Conservation (phyloP, 495 filamentous ascomycete genomes). For the Lasiosphaeria miniovina region DNA sequence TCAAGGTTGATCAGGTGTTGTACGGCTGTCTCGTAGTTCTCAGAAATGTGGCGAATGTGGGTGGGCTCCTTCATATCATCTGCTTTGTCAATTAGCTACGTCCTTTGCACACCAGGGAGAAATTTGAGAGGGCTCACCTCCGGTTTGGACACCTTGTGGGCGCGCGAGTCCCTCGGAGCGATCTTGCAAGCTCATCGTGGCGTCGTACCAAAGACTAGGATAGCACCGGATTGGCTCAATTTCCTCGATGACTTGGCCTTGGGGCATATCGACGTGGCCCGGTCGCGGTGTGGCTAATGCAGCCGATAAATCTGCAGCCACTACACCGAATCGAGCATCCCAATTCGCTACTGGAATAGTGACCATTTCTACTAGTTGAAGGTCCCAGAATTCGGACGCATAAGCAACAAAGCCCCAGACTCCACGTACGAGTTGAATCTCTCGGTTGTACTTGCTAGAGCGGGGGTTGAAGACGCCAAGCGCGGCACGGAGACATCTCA, state of each 20-base stretch:
- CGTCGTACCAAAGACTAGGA: not conserved
- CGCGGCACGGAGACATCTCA: conserved; percentile 20
- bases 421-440: conserved; percentile 21
- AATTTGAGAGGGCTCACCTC: not conserved
- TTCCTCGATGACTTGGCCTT: not conserved
- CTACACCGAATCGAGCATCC: not conserved
- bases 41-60: not conserved
- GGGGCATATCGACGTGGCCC: not conserved
- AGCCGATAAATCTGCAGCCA: not conserved
- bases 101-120: not conserved
- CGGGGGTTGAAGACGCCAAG: conserved; percentile 5
- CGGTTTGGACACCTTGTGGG: not conserved
- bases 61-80: not conserved
- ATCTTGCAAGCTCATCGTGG: not conserved
- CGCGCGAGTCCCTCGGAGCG: not conserved
- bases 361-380: not conserved
- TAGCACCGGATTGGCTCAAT: not conserved
- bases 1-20: not conserved
- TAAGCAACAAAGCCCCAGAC: conserved; percentile 29
- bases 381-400: conserved; percentile 27
- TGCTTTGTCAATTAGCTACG: not conserved
- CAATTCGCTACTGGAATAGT: not conserved
- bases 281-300: not conserved
- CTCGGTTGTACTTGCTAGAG: not conserved
- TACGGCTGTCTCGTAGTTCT: not conserved